Evolutionary conservation across 768 basidiomycete genomes (phyloP).

Genomic region (Pleurotus pulmonarius): DNA sequence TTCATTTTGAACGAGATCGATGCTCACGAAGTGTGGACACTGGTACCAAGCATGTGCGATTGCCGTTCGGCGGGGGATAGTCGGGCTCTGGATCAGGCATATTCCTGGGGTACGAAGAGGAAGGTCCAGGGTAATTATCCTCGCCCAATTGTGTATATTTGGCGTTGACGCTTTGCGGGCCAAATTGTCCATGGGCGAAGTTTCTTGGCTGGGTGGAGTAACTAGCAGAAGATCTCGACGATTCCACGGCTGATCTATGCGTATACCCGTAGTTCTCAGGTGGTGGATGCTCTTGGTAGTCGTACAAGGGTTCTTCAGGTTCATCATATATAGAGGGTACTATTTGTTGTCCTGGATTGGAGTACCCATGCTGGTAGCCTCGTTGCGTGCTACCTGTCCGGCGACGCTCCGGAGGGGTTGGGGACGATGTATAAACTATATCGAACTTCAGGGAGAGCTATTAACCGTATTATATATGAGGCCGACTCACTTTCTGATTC

Average conservation of each 20-base stretch:
- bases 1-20: background rate
- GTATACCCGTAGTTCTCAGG: too few species aligned
- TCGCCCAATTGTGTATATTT: background rate
- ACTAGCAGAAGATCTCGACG: too few species aligned
- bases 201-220: background rate
- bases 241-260: background rate
- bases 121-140: background rate
- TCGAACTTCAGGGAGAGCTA: too few species aligned
- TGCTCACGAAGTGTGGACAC: conserved; percentile 70
- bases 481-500: conserved; percentile 2
- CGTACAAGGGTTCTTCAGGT: background rate
- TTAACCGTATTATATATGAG: background rate
- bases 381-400: background rate
- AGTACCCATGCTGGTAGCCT: background rate
- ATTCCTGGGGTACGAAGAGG: too few species aligned
- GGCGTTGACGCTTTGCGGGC: background rate
- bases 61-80: background rate
- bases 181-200: too few species aligned
- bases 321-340: conserved; percentile 1
- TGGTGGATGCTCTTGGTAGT: background rate
- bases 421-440: background rate
- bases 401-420: background rate
- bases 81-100: too few species aligned
- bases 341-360: background rate
- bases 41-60: conserved; percentile 53